Evolutionary conservation across 169 alveolate species (phyloP), one percentile per base, ranked within the genome.

Genomic region (Eimeria necatrix): DNA sequence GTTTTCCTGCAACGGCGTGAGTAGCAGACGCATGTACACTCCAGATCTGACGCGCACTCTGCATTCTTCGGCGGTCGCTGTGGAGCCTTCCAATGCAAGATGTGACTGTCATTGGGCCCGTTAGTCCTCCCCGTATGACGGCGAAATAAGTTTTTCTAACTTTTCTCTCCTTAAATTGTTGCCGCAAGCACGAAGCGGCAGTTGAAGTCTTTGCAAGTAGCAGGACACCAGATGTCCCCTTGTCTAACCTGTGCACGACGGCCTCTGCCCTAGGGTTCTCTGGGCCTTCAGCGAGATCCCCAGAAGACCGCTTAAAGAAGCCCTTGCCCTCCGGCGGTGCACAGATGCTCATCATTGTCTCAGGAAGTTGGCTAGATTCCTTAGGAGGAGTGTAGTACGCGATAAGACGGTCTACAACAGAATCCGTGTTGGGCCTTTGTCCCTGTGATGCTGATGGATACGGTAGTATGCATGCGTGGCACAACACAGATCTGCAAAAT

Each of bases 211-310:
- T 93, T 9, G 96, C 96, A 16, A 85, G 89, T 56, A 85, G 74
- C 56, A 93, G 68, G 16, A 85, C 94, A 16, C 96, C 96, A 20
- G 89, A 84, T 26, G 96, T 84, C 52, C 96, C 96, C 24, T 46
- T 41, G 68, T 93, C 96, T 24, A 93, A 91, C 56, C 96, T 48
- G 59, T 93, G 96, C 81, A 93, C 94, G 8, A 93, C 24, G 71
- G 73, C 90, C 26, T 24, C 85, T 52, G 46, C 56, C 22, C 73
- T 49, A 10, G 61, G 92, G 32, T 48, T 14, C 22, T 10, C 61
- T 9, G 64, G 49, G 78, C 92, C 20, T 6, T 60, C 92, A 10
- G 6, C 1, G 49, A 8, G 74, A 12, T 14, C 90, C 49, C 52
- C 26, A 26, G 71, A 51, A 22, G 7, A 20, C 73, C 53, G 18